Base-by-base conservation (phyloP, 768 basidiomycete species). In the Suillus clintonianus region DNA sequence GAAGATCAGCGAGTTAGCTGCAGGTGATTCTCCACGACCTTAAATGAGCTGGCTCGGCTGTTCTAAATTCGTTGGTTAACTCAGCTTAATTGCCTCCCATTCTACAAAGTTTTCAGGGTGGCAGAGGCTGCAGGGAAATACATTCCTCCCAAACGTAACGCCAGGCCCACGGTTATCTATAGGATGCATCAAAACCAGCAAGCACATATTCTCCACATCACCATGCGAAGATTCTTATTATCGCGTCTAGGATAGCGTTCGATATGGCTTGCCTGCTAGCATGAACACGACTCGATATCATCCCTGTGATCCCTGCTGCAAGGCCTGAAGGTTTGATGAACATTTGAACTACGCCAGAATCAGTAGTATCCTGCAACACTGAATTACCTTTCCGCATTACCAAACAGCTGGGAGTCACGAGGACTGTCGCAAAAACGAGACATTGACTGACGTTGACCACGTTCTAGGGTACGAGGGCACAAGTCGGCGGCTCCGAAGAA, bases 401-500 rank as follows among this genome's bases (percentile, higher is more conserved):
- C 30, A 30, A 32, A 53, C 30, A 13, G 30, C 51, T 53, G 51
- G 30, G 17, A 53, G 19, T 53, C 51, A 53, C 1, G 51, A 53
- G 51, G 51, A 27, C 27, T 51, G 9, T n/a, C 32, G 19, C 11
- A 10, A 37, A 22, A 56, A 37, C 24, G 24, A 30, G 10, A 41
- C 19, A 11, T 30, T 53, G 19, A 10, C 39, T 30, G 27, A 32
- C 24, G 55, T 41, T 30, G 24, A 27, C 56, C 56, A 57, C 56
- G 56, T 57, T 57, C 24, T 41, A 41, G 56, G 56, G 56, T 41
- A 57, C 24, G 17, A 57, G 56, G 56, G 56, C 30, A 39, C 9
- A 10, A 17, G 37, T 51, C 39, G 11, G 17, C 41, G 39, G 39
- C 24, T 30, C 56, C 27, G 56, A 57, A 22, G 17, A 41, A 19